phyloP scores from a whole-genome alignment of 257 asterid species.

The Primulina tabacum region DNA sequence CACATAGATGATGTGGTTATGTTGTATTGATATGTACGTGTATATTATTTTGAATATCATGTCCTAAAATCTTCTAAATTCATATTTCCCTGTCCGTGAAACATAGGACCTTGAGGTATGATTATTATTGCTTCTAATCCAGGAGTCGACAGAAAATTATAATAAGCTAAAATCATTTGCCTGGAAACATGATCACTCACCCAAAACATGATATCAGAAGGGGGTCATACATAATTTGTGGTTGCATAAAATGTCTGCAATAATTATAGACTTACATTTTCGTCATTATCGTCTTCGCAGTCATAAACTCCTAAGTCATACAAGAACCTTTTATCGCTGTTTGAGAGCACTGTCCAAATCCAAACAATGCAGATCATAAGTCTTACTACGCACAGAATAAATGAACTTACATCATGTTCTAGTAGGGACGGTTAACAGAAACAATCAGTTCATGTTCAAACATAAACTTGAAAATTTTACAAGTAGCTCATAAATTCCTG shows the following conservation, averaged over 20 bases:
- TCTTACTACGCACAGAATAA: constrained; percentile 18
- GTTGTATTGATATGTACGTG: not conserved
- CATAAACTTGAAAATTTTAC: constrained; percentile 21
- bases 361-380: constrained; percentile 29
- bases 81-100: not conserved
- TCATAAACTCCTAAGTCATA: constrained; percentile 89
- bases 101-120: not conserved
- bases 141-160: not conserved
- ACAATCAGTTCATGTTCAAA: constrained; percentile 26
- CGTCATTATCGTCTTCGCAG: constrained; percentile 68
- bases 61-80: not conserved
- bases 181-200: constrained; percentile 3
- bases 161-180: not conserved
- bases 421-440: not conserved
- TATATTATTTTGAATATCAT: not conserved
- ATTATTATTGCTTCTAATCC: not conserved
- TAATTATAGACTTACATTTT: constrained; percentile 37
- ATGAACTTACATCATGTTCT: constrained; percentile 20
- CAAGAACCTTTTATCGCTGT: constrained; percentile 65
- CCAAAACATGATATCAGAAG: not conserved
- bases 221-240: constrained; percentile 15
- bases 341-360: constrained; percentile 62
- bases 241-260: not conserved
- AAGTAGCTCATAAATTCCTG: constrained; percentile 17
- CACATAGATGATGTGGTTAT: too few species aligned